Evolutionary conservation across 371 early-diverging fungal genomes (phyloP), one percentile per base, ranked within the genome.

Genomic region (Mucor circinelloides): DNA sequence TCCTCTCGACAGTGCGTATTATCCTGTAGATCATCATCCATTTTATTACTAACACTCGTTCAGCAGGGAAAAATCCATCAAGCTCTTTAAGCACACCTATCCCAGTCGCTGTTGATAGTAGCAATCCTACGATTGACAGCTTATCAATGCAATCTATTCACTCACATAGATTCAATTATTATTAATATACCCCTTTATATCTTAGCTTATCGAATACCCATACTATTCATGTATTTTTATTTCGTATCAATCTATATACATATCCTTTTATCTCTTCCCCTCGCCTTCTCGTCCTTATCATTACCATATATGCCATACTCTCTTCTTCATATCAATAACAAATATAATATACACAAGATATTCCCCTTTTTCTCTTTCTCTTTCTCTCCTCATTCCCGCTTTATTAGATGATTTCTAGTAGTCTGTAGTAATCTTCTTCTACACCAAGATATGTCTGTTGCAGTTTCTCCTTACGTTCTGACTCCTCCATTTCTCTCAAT

Each of bases 401-500:
- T 34, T 34, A 9, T 59, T 68, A 72, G 13, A 72, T 65, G 23
- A 72, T 69, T 31, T 90, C 85, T 55, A 93, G 70, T 46, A 94
- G 78, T 28, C 90, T 78, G 58, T 87, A 87, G 66, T 96, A 94
- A 54, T 93, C 95, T 60, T 94, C 92, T 57, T 89, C 90, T 0
- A 94, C 89, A 13, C 82, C 72, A 31, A 81, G 68, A 78, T 85
- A 96, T 0, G 94, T 90, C 63, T 92, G 92, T 25, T 90, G 82
- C 21, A 96, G 74, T 66, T 91, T 92, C 44, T 86, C 81, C 63
- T 90, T 83, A 60, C 90, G 75, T 60, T 94, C 94, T 0, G 68
- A 77, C 25, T 73, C 80, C 21, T 89, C 89, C 79, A 96, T 72
- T 0, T 79, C 86, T 19, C 76, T 75, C 65, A 94, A 74, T 42